Evolutionary conservation across 352 stramenopile species (phyloP).

Genomic region (Phytopythium delawarense): DNA sequence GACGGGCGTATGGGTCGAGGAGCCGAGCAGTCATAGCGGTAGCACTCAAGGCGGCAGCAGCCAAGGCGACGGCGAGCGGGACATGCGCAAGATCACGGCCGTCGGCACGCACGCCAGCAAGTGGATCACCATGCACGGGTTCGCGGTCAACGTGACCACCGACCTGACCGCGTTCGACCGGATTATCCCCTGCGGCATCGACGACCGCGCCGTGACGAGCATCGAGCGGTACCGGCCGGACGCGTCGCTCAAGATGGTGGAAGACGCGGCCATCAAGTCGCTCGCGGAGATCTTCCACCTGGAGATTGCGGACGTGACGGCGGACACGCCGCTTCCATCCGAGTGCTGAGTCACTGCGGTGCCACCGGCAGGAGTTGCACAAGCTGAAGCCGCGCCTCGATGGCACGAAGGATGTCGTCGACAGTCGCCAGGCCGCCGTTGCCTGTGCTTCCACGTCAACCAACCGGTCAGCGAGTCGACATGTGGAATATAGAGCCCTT

Average conservation of each 20-base stretch:
- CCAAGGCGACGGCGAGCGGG: slow-evolving; percentile 27
- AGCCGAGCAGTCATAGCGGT: slow-evolving; percentile 21
- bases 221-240: slow-evolving; percentile 53
- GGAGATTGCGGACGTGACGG: slow-evolving; percentile 45
- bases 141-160: slow-evolving; percentile 95
- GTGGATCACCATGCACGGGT: slow-evolving; percentile 99
- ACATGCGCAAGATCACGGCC: slow-evolving; percentile 94
- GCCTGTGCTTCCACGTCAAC: slow-evolving; percentile 18
- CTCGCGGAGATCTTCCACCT: slow-evolving; percentile 70
- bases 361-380: slow-evolving; percentile 4
- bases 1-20: slow-evolving; percentile 96
- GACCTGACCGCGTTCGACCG: slow-evolving; percentile 92
- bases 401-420: slow-evolving; percentile 44
- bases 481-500: slow-evolving; percentile 1
- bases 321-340: slow-evolving; percentile 28
- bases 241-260: slow-evolving; percentile 52
- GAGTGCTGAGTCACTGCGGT: background rate
- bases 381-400: slow-evolving; percentile 21
- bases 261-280: slow-evolving; percentile 59
- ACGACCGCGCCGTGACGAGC: slow-evolving; percentile 83
- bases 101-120: slow-evolving; percentile 93
- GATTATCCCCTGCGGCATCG: slow-evolving; percentile 97
- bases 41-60: slow-evolving; percentile 4
- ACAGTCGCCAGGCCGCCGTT: slow-evolving; percentile 67
- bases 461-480: background rate